These are phyloP conservation scores for Lasiodiplodia gonubiensis DNA, from an alignment of 2,329 filamentous ascomycete genomes.

Conservation along the genomic window DNA sequence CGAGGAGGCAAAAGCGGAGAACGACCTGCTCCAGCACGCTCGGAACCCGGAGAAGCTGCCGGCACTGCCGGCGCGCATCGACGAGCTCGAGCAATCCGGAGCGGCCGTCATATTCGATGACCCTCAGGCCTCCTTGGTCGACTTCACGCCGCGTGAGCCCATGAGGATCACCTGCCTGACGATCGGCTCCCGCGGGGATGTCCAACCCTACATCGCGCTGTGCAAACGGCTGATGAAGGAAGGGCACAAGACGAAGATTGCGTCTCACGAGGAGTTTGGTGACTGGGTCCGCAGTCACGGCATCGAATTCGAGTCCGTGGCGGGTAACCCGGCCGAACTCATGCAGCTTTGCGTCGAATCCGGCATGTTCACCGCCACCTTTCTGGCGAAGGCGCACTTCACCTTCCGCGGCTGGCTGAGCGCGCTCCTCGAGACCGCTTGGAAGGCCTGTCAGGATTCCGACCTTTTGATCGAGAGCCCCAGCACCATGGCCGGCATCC, in stretches of 20 bases:
- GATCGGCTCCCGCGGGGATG: constrained; percentile 93
- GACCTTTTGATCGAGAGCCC: constrained; percentile 95
- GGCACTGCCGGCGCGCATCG: constrained; percentile 34
- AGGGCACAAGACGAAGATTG: constrained; percentile 84
- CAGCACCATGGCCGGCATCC: constrained; percentile 95
- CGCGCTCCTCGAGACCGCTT: constrained; percentile 80
- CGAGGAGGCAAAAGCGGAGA: constrained; percentile 77
- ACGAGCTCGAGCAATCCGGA: constrained; percentile 28
- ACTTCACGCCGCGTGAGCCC: constrained; percentile 83
- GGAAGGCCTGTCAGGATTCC: constrained; percentile 80
- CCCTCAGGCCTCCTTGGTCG: constrained; percentile 81
- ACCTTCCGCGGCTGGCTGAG: constrained; percentile 93
- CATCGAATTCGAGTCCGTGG: constrained; percentile 88
- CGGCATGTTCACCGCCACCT: constrained; percentile 93
- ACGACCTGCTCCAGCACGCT: constrained; percentile 79
- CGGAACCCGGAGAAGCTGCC: constrained; percentile 55
- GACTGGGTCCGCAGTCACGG: constrained; percentile 90
- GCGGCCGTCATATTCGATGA: constrained; percentile 85
- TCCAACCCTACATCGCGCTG: constrained; percentile 95
- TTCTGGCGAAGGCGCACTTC: constrained; percentile 78
- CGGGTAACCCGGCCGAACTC: constrained; percentile 88
- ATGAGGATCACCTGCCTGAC: constrained; percentile 90
- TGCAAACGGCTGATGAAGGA: constrained; percentile 90
- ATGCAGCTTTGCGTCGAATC: constrained; percentile 97
- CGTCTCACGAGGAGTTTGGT: constrained; percentile 89